Conservation (phyloP, 306 rosid species). For the Vicia faba region DNA sequence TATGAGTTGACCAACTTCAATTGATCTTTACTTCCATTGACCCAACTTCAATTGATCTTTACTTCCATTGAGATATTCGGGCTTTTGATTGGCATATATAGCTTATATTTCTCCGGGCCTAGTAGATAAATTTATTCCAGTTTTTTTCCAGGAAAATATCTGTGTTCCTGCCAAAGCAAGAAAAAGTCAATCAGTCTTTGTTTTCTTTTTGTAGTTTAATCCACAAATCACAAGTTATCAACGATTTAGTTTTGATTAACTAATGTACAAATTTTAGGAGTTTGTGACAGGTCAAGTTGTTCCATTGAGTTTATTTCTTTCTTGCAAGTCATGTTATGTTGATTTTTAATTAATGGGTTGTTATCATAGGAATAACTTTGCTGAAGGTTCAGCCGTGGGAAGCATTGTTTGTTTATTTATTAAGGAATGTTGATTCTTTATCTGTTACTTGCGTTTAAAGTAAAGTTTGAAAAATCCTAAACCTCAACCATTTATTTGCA, state of each 20-base stretch:
- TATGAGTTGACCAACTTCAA: constrained; percentile 18
- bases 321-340: constrained; percentile 34
- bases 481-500: constrained; percentile 23
- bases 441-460: constrained; percentile 30
- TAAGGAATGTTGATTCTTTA: constrained; percentile 14
- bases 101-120: constrained; percentile 23
- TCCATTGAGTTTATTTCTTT: constrained; percentile 28
- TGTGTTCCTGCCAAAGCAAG: constrained; percentile 5
- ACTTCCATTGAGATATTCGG: neutral
- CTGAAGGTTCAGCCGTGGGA: constrained; percentile 33
- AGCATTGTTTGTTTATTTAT: constrained; percentile 36
- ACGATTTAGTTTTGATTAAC: constrained; percentile 1
- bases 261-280: constrained; percentile 24
- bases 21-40: constrained; percentile 10
- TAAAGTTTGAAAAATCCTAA: constrained; percentile 12
- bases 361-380: constrained; percentile 40
- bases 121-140: constrained; percentile 18
- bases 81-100: constrained; percentile 17
- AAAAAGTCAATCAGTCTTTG: constrained; percentile 12
- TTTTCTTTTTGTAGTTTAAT: constrained; percentile 30
- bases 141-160: neutral
- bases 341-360: constrained; percentile 25
- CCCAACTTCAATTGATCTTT: constrained; percentile 12
- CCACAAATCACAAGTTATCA: constrained; percentile 19
- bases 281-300: constrained; percentile 26